Evolutionary conservation across 176 grass and related monocot genomes (phyloP).

Genomic region (Areca catechu): DNA sequence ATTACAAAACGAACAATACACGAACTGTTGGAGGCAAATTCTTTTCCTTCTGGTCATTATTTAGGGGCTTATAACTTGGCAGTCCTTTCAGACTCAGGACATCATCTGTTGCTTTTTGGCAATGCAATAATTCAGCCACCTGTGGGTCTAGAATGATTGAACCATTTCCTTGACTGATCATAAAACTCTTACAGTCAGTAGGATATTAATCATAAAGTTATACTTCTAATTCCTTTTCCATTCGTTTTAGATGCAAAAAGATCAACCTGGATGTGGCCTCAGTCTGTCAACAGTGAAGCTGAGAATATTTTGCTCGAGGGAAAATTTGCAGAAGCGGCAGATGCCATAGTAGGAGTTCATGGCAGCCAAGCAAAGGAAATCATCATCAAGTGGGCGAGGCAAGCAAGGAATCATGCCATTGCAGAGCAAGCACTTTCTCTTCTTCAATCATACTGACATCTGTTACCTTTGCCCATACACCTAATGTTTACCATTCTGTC

Average conservation of each 20-base stretch:
- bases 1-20: too few species aligned
- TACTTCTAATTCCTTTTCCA: conserved; percentile 13
- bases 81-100: too few species aligned
- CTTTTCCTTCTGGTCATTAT: too few species aligned
- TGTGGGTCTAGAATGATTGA: too few species aligned
- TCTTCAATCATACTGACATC: conserved; percentile 63
- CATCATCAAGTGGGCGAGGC: conserved; percentile 55
- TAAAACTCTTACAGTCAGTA: too few species aligned
- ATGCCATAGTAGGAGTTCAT: conserved; percentile 61
- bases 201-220: too few species aligned
- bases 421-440: conserved; percentile 86
- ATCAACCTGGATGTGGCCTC: conserved; percentile 54
- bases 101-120: too few species aligned
- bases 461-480: conserved; percentile 31
- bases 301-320: conserved; percentile 51
- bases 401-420: conserved; percentile 57
- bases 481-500: background rate
- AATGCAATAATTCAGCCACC: too few species aligned
- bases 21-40: too few species aligned
- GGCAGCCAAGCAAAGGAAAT: conserved; percentile 64
- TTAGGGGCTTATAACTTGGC: too few species aligned
- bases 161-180: too few species aligned
- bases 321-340: conserved; percentile 63
- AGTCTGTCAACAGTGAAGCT: conserved; percentile 59
- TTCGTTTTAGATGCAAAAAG: conserved; percentile 62